phyloP scores from a whole-genome alignment of 208 protist species.

The Trichomonas vaginalis region DNA sequence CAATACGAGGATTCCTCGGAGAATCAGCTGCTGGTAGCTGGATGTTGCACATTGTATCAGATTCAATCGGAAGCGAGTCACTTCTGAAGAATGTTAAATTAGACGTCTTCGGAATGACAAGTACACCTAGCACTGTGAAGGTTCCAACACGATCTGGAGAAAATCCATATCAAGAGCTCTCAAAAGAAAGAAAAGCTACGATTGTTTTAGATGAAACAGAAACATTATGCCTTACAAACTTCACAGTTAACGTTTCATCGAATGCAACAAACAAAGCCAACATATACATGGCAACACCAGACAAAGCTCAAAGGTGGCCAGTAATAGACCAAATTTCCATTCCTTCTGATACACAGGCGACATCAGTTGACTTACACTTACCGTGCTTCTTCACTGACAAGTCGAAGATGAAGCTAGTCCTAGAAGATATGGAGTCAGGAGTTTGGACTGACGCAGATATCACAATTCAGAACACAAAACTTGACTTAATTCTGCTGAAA shows the following conservation, averaged over 20 bases:
- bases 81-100: too few relatives aligned
- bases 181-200: not conserved
- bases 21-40: not conserved
- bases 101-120: too few relatives aligned
- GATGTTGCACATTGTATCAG: not conserved
- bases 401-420: not conserved
- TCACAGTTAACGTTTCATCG: not conserved
- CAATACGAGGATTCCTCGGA: not conserved
- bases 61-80: not conserved
- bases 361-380: not conserved
- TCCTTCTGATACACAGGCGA: not conserved
- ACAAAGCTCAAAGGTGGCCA: not conserved
- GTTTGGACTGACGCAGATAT: not conserved
- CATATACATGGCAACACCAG: not conserved
- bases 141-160: not conserved
- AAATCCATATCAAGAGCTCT: not conserved
- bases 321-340: not conserved
- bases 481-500: not conserved
- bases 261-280: not conserved
- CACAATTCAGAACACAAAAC: not conserved
- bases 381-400: not conserved
- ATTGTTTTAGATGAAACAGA: not conserved
- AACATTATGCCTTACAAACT: not conserved
- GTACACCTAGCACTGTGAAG: too few relatives aligned
- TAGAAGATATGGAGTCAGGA: not conserved